phyloP scores from a whole-genome alignment of 1,139 yeast genomes.

The Suhomyces anneliseae region DNA sequence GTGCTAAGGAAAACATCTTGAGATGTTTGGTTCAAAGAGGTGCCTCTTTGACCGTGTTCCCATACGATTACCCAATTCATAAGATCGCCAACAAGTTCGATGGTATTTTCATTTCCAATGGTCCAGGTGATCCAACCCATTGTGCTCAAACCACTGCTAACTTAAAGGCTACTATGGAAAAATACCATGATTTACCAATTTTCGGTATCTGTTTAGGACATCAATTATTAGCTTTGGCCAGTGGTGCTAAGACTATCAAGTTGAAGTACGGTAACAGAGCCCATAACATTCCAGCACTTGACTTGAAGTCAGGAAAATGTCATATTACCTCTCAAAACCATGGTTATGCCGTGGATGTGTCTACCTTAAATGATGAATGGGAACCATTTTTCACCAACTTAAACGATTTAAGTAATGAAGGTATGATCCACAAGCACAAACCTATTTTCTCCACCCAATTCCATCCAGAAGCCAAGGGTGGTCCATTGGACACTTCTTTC shows the following conservation, averaged over 20 bases:
- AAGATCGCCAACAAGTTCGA: conserved; percentile 90
- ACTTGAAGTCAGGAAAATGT: conserved; percentile 84
- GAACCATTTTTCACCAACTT: conserved; percentile 84
- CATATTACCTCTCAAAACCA: conserved; percentile 98
- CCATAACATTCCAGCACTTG: conserved; percentile 95
- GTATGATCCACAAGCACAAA: conserved; percentile 82
- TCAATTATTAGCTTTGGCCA: conserved; percentile 90
- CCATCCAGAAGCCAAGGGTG: conserved; percentile 99
- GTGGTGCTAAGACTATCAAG: conserved; percentile 90
- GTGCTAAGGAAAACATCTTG: conserved; percentile 94
- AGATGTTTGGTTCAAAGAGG: conserved; percentile 94
- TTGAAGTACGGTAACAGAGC: conserved; percentile 98
- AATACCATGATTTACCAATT: conserved; percentile 71
- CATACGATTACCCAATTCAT: conserved; percentile 90
- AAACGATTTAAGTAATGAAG: conserved; percentile 95
- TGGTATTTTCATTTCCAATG: conserved; percentile 92
- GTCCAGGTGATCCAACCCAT: conserved; percentile 98
- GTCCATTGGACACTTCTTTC: conserved; percentile 89
- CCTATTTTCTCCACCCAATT: conserved; percentile 96
- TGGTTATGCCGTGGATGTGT: conserved; percentile 92
- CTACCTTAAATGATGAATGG: conserved; percentile 75
- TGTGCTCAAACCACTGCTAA: conserved; percentile 78
- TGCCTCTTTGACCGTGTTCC: conserved; percentile 93
- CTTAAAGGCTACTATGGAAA: conserved; percentile 69
- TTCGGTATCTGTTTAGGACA: conserved; percentile 98